These are phyloP conservation scores for Chytriomyces confervae DNA, from an alignment of 192 early-diverging fungal genomes.

Conservation along the genomic window DNA sequence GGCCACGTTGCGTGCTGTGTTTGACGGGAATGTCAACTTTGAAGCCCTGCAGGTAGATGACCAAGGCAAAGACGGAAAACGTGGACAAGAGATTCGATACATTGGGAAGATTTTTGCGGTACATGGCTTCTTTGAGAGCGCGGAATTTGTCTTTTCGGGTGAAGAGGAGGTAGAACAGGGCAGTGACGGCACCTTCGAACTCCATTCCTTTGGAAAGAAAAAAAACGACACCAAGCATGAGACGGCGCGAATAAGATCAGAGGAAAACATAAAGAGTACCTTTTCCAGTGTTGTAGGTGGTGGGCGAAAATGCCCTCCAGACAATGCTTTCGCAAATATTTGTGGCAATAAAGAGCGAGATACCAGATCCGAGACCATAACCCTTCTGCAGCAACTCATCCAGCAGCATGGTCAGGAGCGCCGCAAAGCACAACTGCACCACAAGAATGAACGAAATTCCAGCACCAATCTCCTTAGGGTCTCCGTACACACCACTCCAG, in stretches of 20 bases:
- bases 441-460: slow-evolving; percentile 96
- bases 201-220: slow-evolving; percentile 72
- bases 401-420: slow-evolving; percentile 95
- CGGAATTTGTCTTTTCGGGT: slow-evolving; percentile 96
- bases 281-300: slow-evolving; percentile 95
- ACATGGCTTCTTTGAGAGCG: slow-evolving; percentile 97
- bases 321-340: slow-evolving; percentile 99
- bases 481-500: slow-evolving; percentile 97
- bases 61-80: slow-evolving; percentile 70
- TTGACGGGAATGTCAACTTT: slow-evolving; percentile 99
- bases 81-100: slow-evolving; percentile 88
- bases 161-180: slow-evolving; percentile 93
- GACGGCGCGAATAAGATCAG: no score
- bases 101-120: slow-evolving; percentile 74
- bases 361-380: slow-evolving; percentile 99
- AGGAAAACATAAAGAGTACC: slow-evolving; percentile 50
- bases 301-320: slow-evolving; percentile 98
- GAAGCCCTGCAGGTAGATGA: slow-evolving; percentile 96
- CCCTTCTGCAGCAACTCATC: slow-evolving; percentile 99
- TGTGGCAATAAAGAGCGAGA: slow-evolving; percentile 99
- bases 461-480: slow-evolving; percentile 93
- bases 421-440: slow-evolving; percentile 96
- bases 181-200: slow-evolving; percentile 97
- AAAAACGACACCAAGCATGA: background rate
- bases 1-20: slow-evolving; percentile 93